Evolutionary conservation across 1,139 yeast species (phyloP).

Genomic region (Magnusiomyces paraingens): DNA sequence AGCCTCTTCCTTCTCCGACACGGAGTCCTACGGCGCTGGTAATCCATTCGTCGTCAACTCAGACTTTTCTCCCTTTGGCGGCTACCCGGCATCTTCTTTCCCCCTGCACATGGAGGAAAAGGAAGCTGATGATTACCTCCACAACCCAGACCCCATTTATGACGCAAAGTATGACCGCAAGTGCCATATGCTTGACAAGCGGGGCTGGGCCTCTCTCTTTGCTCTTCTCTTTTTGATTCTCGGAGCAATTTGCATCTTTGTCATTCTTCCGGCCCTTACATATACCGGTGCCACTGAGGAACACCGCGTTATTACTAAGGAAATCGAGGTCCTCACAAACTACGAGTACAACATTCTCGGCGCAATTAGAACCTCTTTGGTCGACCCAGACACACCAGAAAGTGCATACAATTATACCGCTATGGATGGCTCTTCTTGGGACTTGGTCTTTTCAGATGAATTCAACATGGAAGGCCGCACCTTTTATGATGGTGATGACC

Average conservation of each 20-base stretch:
- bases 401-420: constrained; percentile 43
- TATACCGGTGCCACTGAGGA: constrained; percentile 53
- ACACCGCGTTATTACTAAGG: constrained; percentile 13
- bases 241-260: constrained; percentile 60
- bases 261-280: constrained; percentile 68
- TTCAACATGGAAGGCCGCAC: constrained; percentile 78
- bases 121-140: constrained; percentile 87
- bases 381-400: constrained; percentile 76
- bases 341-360: constrained; percentile 55
- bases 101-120: constrained; percentile 83
- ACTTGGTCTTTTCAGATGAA: constrained; percentile 73
- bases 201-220: constrained; percentile 35
- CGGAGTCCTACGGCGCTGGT: constrained; percentile 4
- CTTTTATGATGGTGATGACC: constrained; percentile 78
- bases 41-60: constrained; percentile 34
- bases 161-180: constrained; percentile 73
- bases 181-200: constrained; percentile 44
- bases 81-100: constrained; percentile 83
- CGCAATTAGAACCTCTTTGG: constrained; percentile 54
- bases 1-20: constrained; percentile 23
- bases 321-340: constrained; percentile 42
- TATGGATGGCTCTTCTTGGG: constrained; percentile 57
- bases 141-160: constrained; percentile 86
- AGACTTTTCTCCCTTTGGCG: constrained; percentile 77
- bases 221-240: constrained; percentile 52